Percentiles rank a stretch among this genome's conserved stretches.
These are phyloP conservation scores for Neobulgaria alba DNA, from an alignment of 2,329 filamentous ascomycete species.

Conservation along the genomic window DNA sequence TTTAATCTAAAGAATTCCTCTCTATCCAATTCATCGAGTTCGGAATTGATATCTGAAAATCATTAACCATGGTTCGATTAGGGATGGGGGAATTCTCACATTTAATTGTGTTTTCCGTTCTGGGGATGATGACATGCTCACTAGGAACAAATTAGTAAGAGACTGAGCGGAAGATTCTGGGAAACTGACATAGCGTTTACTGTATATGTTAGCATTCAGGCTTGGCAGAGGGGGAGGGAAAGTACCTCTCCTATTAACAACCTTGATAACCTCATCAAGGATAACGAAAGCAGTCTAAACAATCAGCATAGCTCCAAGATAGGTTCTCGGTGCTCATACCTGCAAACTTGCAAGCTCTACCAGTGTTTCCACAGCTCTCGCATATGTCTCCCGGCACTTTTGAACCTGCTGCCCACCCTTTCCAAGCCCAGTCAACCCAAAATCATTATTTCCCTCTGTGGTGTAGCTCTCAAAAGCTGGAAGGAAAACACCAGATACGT, in stretches of 20 bases:
- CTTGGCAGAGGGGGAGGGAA: slow-evolving; percentile 5
- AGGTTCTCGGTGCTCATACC: slow-evolving; percentile 31
- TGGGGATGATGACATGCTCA: slow-evolving; percentile 91
- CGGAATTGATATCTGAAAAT: slow-evolving; percentile 82
- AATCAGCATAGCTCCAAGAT: background rate
- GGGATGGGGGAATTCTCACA: slow-evolving; percentile 41
- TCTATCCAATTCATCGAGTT: slow-evolving; percentile 92
- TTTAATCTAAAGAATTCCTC: slow-evolving; percentile 98
- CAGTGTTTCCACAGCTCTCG: slow-evolving; percentile 86
- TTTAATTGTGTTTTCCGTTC: slow-evolving; percentile 99
- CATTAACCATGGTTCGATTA: background rate
- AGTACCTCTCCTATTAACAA: slow-evolving; percentile 87
- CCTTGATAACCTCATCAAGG: slow-evolving; percentile 97
- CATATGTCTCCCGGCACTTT: slow-evolving; percentile 90
- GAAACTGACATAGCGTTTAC: slow-evolving; percentile 81
- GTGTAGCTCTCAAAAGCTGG: slow-evolving; percentile 89
- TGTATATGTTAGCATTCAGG: slow-evolving; percentile 30
- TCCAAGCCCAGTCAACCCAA: slow-evolving; percentile 87
- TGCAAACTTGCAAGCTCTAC: slow-evolving; percentile 92
- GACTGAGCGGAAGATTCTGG: background rate
- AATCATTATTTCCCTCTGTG: slow-evolving; percentile 86
- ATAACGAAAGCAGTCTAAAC: slow-evolving; percentile 87
- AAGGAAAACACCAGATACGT: slow-evolving; percentile 92
- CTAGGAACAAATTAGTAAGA: slow-evolving; percentile 31
- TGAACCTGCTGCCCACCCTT: slow-evolving; percentile 98